Conservation (phyloP, 2,329 filamentous ascomycete species). For the Diplodia scrobiculata region DNA sequence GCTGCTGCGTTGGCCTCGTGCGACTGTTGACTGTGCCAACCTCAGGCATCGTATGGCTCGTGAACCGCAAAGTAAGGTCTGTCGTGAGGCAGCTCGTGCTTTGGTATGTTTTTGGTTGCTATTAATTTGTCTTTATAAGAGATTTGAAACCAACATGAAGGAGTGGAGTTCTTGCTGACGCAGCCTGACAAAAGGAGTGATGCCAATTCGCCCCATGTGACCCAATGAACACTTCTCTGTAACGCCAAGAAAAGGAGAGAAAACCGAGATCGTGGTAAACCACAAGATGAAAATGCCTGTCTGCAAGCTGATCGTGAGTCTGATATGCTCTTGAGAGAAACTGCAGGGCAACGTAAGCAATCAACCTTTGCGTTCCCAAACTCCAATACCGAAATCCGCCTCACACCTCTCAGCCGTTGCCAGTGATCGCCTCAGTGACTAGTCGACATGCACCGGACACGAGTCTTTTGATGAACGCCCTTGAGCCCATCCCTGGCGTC, state of each 20-base stretch:
- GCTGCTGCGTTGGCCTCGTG: not conserved
- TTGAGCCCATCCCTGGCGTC: not conserved
- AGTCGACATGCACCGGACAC: not conserved
- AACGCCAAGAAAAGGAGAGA: not conserved
- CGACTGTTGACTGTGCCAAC: not conserved
- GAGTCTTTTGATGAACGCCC: not conserved
- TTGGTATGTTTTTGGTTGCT: not conserved
- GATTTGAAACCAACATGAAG: not conserved
- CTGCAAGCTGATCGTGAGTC: not conserved
- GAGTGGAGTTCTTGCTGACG: not conserved
- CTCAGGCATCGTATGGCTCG: not conserved
- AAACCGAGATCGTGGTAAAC: not conserved
- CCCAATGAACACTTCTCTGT: not conserved
- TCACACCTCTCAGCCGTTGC: not conserved
- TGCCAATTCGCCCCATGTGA: not conserved
- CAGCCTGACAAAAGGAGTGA: not conserved
- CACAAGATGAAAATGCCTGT: not conserved
- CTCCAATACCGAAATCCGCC: not conserved
- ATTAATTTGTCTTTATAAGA: not conserved
- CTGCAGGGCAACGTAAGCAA: not conserved
- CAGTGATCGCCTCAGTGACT: not conserved
- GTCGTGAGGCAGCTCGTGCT: too few relatives aligned
- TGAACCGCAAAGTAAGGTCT: not conserved
- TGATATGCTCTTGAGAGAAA: not conserved
- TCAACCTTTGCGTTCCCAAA: not conserved